Evolutionary conservation across 2,329 filamentous ascomycete species (phyloP).

Genomic region (Phialophora tarda): DNA sequence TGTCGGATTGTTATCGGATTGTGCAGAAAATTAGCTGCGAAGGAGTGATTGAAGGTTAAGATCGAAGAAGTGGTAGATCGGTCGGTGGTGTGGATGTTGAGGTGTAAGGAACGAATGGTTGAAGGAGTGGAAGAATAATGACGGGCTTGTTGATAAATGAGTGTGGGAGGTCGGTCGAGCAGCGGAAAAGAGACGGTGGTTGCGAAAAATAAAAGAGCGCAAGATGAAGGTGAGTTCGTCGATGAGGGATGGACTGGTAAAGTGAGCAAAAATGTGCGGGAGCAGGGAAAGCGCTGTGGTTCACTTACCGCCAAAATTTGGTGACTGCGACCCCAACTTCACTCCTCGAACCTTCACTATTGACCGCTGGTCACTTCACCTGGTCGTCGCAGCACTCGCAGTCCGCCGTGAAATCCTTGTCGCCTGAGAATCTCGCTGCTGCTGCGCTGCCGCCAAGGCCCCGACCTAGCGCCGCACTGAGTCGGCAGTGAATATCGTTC

Average conservation of each 20-base stretch:
- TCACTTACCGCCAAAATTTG: constrained; percentile 9
- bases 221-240: background rate
- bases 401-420: background rate
- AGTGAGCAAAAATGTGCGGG: constrained; percentile 4
- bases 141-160: constrained; percentile 19
- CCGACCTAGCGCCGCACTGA: constrained; percentile 2
- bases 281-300: background rate
- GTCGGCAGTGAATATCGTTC: background rate
- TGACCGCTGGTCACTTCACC: constrained; percentile 8
- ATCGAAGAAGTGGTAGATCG: constrained; percentile 10
- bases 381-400: background rate
- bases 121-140: constrained; percentile 15
- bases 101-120: constrained; percentile 15
- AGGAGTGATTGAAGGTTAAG: constrained; percentile 3
- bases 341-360: background rate
- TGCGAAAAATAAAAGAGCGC: background rate
- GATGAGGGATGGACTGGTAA: background rate
- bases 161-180: background rate
- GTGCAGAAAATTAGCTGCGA: background rate
- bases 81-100: background rate
- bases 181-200: background rate
- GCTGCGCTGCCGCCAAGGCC: background rate
- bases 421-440: background rate
- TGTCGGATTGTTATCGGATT: constrained; percentile 8
- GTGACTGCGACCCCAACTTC: constrained; percentile 3